Base-by-base conservation (phyloP, 1,284 basidiomycete species). In the Apiotrichum gracile region DNA sequence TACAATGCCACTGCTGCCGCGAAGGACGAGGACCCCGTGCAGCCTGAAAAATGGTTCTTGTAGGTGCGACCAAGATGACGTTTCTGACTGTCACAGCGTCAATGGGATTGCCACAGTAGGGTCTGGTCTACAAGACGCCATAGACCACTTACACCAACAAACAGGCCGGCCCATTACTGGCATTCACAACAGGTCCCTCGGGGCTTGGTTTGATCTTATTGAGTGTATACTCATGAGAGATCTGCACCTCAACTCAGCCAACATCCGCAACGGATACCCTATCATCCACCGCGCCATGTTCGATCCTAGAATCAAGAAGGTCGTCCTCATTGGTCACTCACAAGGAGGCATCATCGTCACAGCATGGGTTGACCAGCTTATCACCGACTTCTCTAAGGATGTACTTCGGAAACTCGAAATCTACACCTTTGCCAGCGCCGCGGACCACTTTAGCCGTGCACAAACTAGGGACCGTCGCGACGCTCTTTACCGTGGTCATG, bases 381-480 rank as follows among this genome's bases (percentile, higher is more conserved):
- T 65, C 17, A 35, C 58, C 24, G 63, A 67, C 40, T 65, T 65
- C 45, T 48, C 62, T 12, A 25, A 47, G 22, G 54, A 57, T 21
- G 25, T 51, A 10, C 60, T 66, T 17, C 27, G 27, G 31, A 64
- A 63, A 41, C 44, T 68, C 50, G 64, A 68, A 45, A 56, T 68
- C 35, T 68, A 68, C 57, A 66, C 66, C 3, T 68, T 68, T 47
- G 66, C 66, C 6, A 59, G 55, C 1, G 66, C 66, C 17, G 64
- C 64, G 16, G 66, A 63, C 41, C 66, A 68, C 54, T 66, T 66
- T 41, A 60, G 55, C 43, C 53, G 39, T 14, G 39, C 39, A 4
- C 39, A 22, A 5, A 21, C 39, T 5, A 16, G 14, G 3, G 52
- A 24, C 55, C 61, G 3, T 13, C 29, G 21, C 13, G 13, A 10